Base-by-base conservation (phyloP, 163 green algal species). In the Picocystis sp. region DNA sequence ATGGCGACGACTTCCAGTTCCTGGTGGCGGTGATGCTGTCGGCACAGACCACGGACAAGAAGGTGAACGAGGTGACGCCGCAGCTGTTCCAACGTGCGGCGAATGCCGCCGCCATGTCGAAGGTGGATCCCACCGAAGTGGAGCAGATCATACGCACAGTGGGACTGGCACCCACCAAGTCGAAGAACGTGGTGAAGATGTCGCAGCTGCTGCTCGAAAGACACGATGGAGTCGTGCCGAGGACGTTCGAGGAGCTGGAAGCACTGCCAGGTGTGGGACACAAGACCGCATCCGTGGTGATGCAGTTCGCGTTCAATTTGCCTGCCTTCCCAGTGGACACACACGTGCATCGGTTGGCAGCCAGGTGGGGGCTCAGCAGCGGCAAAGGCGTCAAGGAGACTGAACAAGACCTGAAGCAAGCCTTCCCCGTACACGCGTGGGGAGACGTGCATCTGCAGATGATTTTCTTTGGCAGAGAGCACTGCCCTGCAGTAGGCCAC, bases 291-390 rank as follows among this genome's bases (percentile, higher is more conserved):
- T 79, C 56, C 42, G 75, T 81, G 13, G 61, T 82, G 11, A 80
- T 81, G 72, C 15, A 46, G 13, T 51, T 66, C 44, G 58, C 47
- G 21, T 52, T 59, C 61, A 73, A 61, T 6, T 45, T 75, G 12
- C 21, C 58, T 1, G 77, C 81, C 11, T 93, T 93, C 58, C 83
- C 83, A 6, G 83, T 93, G 15, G 83, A 93, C 69, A 92, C 83
- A 8, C 83, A 93, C 76, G 92, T 93, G 34, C 80, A 91, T 73
- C 71, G 77, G 3, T 55, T 87, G 47, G 77, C 75, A 11, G 56
- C 76, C 62, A 61, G 81, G 1, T 92, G 81, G 80, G 78, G 81
- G 9, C 60, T 91, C 15, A 78, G 73, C n/a, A 67, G 55, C 50
- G 75, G 71, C 29, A 71, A 69, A 38, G 80, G 52, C 56, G 80